phyloP scores from a whole-genome alignment of 164 flowering plant genomes.

The Berberis thunbergii region DNA sequence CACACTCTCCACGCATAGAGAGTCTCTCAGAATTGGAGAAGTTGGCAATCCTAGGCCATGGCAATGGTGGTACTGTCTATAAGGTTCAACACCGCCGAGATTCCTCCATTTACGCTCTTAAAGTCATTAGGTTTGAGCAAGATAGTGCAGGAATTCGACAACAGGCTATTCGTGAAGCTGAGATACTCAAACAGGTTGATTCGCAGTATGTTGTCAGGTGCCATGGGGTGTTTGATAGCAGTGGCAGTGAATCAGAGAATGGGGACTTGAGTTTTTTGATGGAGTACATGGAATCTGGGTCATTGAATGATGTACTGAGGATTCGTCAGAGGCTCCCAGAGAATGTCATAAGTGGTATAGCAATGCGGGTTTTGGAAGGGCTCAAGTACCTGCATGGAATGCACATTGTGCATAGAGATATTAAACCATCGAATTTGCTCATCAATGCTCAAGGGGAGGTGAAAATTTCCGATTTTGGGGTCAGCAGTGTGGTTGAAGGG shows the following conservation, averaged over 20 bases:
- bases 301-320: constrained; percentile 27
- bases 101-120: constrained; percentile 29
- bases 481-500: constrained; percentile 22
- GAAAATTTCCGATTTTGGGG: constrained; percentile 64
- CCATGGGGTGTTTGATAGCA: constrained; percentile 25
- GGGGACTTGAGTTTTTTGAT: constrained; percentile 30
- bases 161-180: constrained; percentile 30
- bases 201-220: constrained; percentile 35
- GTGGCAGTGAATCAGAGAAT: not conserved
- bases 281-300: constrained; percentile 56
- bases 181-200: constrained; percentile 32
- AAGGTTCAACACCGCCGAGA: constrained; percentile 27
- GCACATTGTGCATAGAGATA: constrained; percentile 50
- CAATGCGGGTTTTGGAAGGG: constrained; percentile 34
- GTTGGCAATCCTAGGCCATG: constrained; percentile 35
- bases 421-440: constrained; percentile 57
- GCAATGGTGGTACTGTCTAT: constrained; percentile 41
- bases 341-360: constrained; percentile 23
- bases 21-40: constrained; percentile 35
- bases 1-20: constrained; percentile 20
- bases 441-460: constrained; percentile 32
- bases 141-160: constrained; percentile 5
- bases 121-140: constrained; percentile 21
- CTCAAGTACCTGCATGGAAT: constrained; percentile 37
- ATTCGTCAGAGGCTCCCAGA: constrained; percentile 22